Evolutionary conservation across 1,139 yeast species (phyloP).

Genomic region (Eremothecium coryli): DNA sequence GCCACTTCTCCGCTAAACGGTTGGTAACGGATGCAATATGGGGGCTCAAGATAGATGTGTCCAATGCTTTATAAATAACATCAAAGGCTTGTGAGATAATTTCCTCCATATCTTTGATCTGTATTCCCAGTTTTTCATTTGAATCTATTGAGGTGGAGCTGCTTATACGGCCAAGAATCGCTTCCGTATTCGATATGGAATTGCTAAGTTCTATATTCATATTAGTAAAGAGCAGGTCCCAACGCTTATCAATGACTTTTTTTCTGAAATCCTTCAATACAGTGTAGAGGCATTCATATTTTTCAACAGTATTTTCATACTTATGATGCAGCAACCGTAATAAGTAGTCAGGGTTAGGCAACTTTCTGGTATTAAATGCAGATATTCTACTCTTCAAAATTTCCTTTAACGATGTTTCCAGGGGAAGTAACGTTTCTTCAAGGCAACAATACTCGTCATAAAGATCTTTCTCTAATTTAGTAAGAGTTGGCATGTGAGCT

Average conservation of each 20-base stretch:
- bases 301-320: constrained; percentile 35
- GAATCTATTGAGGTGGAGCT: constrained; percentile 10
- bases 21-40: constrained; percentile 29
- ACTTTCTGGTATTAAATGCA: constrained; percentile 22
- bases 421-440: constrained; percentile 25
- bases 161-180: constrained; percentile 30
- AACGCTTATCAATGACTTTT: constrained; percentile 44
- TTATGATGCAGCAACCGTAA: constrained; percentile 31
- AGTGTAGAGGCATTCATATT: constrained; percentile 36
- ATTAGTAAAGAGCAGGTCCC: constrained; percentile 45
- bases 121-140: constrained; percentile 16
- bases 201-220: constrained; percentile 36
- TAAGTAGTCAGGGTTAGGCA: constrained; percentile 15
- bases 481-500: constrained; percentile 31
- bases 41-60: constrained; percentile 32
- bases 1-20: constrained; percentile 30
- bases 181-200: not conserved
- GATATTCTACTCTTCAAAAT: constrained; percentile 49
- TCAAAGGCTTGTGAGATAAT: constrained; percentile 32
- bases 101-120: constrained; percentile 23
- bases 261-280: constrained; percentile 37
- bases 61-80: constrained; percentile 34
- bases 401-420: constrained; percentile 43
- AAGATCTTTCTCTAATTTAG: constrained; percentile 34
- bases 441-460: constrained; percentile 32